Evolutionary conservation across 1,284 basidiomycete species (phyloP), one percentile per base, ranked within the genome.

Genomic region (Porogramme epimiltina): DNA sequence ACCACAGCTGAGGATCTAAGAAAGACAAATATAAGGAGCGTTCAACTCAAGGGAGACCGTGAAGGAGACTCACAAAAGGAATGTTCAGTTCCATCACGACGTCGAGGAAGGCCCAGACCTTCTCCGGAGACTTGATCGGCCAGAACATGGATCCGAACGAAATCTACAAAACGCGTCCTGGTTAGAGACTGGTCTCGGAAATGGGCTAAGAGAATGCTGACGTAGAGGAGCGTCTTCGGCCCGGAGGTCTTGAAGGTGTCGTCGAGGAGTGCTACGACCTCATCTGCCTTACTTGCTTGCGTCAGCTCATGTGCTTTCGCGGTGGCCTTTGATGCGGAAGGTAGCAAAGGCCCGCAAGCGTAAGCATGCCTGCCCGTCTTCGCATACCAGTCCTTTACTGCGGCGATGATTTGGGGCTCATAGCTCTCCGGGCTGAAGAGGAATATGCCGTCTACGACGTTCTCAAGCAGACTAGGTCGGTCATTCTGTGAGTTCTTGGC

Each of bases 391-490:
- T 38, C 24, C 37, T 39, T 45, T 8, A 49, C 47, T 1, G 51
- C 56, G 1, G 47, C 47, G 9, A 59, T 42, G 9, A 62, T 50
- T n/a, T 51, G 53, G 1, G 59, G 57, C 40, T 62, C 62, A 18
- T 57, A 62, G 2, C 47, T 42, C 31, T 61, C 58, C 0, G 61
- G 49, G 6, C 50, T 56, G 18, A 46, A 37, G 2, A 60, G 34
- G 9, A 61, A 22, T 1, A 59, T 11, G 4, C 62, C 59, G 28
- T 62, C 61, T 25, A 41, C 25, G 8, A 33, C 39, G 15, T 45
- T 45, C 1, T 59, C 4, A 1, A 51, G n/a, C 58, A 56, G 45
- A 9, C 10, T 4, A n/a, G n/a, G n/a, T n/a, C n/a, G n/a, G n/a
- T n/a, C n/a, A n/a, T n/a, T n/a, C n/a, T n/a, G n/a, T n/a, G n/a